Conservation (phyloP, 139 green algal species). For the Chlorella sp. region DNA sequence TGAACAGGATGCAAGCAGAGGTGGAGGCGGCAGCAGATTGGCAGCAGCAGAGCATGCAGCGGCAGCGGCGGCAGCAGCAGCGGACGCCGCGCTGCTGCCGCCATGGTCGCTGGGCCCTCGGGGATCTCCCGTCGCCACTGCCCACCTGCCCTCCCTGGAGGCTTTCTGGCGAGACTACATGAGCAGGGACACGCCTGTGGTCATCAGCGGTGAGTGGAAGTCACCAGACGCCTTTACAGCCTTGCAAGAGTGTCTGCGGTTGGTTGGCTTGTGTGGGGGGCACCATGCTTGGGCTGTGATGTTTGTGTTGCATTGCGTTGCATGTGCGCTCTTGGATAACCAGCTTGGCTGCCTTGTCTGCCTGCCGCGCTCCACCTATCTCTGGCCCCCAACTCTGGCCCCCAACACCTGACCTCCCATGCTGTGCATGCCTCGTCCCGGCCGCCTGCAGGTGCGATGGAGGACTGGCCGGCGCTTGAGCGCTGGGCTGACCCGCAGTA, state of each 20-base stretch:
- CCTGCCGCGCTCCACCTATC: neutral
- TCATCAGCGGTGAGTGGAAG: constrained; percentile 32
- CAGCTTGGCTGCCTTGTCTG: neutral
- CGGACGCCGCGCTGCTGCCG: constrained; percentile 47
- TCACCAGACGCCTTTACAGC: neutral
- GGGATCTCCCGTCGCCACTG: constrained; percentile 10
- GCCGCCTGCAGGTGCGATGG: constrained; percentile 58
- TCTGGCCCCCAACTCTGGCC: neutral
- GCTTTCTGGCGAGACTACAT: constrained; percentile 67
- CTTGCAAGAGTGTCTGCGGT: neutral
- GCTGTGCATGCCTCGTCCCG: neutral
- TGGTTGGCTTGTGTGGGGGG: neutral
- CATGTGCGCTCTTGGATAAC: no score
- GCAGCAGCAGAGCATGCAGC: neutral
- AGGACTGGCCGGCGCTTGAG: constrained; percentile 82
- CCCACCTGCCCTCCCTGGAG: constrained; percentile 60
- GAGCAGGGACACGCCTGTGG: constrained; percentile 23
- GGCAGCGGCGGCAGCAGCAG: neutral
- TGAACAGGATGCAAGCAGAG: neutral
- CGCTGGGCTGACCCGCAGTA: constrained; percentile 79
- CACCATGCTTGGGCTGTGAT: neutral
- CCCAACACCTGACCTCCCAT: neutral
- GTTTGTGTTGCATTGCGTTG: neutral
- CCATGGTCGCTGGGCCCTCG: constrained; percentile 53
- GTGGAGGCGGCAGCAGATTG: neutral